A percentile compares a stretch with the other conserved stretches of the same genome.
Conservation (phyloP, 2,329 filamentous ascomycete genomes). For the Colletotrichum sp. region DNA sequence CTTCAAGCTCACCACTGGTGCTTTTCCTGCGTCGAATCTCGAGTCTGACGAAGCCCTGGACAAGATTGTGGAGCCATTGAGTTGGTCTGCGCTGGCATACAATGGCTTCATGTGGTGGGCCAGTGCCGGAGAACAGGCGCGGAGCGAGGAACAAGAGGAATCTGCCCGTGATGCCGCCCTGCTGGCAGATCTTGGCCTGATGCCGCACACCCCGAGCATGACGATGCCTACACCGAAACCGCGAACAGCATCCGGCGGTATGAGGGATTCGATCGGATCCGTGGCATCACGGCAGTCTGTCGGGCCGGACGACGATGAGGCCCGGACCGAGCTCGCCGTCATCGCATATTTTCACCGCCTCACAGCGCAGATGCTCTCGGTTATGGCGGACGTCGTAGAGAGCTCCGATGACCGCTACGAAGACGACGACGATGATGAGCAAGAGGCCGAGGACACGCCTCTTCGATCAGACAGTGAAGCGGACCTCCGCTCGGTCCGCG, state of each 20-base stretch:
- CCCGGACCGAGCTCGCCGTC: slow-evolving; percentile 68
- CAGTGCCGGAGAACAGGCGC: slow-evolving; percentile 75
- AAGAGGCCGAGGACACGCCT: slow-evolving; percentile 31
- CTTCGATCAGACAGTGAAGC: slow-evolving; percentile 26
- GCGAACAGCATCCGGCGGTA: slow-evolving; percentile 32
- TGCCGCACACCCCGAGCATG: slow-evolving; percentile 26
- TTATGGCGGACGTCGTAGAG: slow-evolving; percentile 66
- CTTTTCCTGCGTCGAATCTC: slow-evolving; percentile 23
- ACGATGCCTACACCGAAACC: slow-evolving; percentile 26
- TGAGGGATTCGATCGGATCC: slow-evolving; percentile 50
- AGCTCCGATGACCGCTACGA: slow-evolving; percentile 49
- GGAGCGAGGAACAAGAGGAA: slow-evolving; percentile 65
- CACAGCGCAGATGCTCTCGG: slow-evolving; percentile 68
- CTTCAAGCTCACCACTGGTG: slow-evolving; percentile 22
- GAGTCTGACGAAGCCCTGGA: slow-evolving; percentile 57
- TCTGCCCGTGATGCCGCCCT: slow-evolving; percentile 58
- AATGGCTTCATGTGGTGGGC: slow-evolving; percentile 91
- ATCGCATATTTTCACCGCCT: slow-evolving; percentile 84
- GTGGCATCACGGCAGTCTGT: slow-evolving; percentile 33
- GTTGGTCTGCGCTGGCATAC: slow-evolving; percentile 79
- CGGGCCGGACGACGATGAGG: slow-evolving; percentile 41
- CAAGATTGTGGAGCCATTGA: slow-evolving; percentile 64
- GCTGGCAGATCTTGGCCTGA: slow-evolving; percentile 51
- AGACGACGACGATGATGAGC: slow-evolving; percentile 34
- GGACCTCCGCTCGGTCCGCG: slow-evolving; percentile 46